Percentiles rank a stretch among this genome's conserved stretches.
phyloP scores from a whole-genome alignment of 345 rosid species.

The Cardamine chenopodiifolia region DNA sequence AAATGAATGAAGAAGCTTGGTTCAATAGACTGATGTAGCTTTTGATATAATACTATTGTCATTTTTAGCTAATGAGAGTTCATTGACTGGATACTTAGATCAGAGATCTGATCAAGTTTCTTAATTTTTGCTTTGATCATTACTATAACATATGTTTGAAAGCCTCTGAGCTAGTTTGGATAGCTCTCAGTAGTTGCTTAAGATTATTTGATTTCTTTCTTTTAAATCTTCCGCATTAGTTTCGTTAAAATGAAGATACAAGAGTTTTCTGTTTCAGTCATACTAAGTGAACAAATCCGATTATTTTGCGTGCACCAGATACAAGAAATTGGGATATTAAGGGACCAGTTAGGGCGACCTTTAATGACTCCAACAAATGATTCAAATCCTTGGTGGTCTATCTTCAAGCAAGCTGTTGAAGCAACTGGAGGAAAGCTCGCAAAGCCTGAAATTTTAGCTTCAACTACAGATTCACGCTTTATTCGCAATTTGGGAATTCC shows the following conservation, averaged over 20 bases:
- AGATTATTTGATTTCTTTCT: not conserved
- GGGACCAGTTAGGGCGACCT: conserved; percentile 63
- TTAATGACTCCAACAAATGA: conserved; percentile 66
- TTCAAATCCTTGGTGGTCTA: conserved; percentile 90
- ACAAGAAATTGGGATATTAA: conserved; percentile 58
- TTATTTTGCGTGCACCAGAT: conserved; percentile 47
- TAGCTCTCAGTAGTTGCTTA: not conserved
- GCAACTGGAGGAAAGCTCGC: conserved; percentile 80
- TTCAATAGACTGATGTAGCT: not conserved
- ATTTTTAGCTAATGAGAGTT: not conserved
- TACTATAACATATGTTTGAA: not conserved
- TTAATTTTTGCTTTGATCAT: not conserved
- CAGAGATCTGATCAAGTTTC: not conserved
- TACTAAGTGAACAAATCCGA: not conserved
- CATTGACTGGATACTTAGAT: not conserved
- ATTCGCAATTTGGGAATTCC: conserved; percentile 75
- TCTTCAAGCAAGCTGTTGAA: conserved; percentile 67
- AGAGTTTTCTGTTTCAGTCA: not conserved
- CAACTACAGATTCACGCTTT: conserved; percentile 87
- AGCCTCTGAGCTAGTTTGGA: not conserved
- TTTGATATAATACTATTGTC: not conserved
- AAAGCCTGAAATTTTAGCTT: conserved; percentile 82
- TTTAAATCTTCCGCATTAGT: not conserved
- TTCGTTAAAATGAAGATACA: not conserved
- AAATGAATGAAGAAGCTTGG: not conserved